Conservation (phyloP, 306 rosid species). For the Arachis hypogaea region DNA sequence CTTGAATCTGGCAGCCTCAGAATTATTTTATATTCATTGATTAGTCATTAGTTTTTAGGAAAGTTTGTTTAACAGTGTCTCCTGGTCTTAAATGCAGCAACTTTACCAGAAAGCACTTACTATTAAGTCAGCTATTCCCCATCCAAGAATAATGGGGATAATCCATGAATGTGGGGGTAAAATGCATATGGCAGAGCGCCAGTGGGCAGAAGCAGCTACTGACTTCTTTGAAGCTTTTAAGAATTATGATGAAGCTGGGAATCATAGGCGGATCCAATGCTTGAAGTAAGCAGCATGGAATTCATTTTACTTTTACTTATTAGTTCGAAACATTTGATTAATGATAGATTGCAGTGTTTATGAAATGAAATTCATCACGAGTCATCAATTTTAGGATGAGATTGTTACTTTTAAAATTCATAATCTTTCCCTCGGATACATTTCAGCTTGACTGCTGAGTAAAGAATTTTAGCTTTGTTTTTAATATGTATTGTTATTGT, state of each 20-base stretch:
- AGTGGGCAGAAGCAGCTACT: slow-evolving; percentile 98
- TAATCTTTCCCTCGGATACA: slow-evolving; percentile 28
- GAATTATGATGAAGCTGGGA: slow-evolving; percentile 97
- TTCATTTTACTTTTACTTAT: slow-evolving; percentile 24
- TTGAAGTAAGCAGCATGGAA: slow-evolving; percentile 61
- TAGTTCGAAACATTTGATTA: slow-evolving; percentile 29
- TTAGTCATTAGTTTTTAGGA: not conserved
- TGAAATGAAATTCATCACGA: slow-evolving; percentile 6
- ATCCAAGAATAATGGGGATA: slow-evolving; percentile 98
- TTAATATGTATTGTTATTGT: slow-evolving; percentile 23
- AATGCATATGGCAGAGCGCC: slow-evolving; percentile 99
- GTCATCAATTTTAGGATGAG: slow-evolving; percentile 19
- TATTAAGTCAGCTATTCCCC: slow-evolving; percentile 97
- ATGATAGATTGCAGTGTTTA: slow-evolving; percentile 4
- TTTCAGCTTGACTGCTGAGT: slow-evolving; percentile 10
- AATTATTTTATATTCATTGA: not conserved
- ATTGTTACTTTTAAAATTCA: slow-evolving; percentile 23
- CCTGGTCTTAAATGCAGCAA: slow-evolving; percentile 70
- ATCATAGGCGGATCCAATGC: slow-evolving; percentile 97
- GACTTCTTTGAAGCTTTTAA: slow-evolving; percentile 98
- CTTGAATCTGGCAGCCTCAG: not conserved
- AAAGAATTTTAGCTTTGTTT: slow-evolving; percentile 24
- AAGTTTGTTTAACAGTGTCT: slow-evolving; percentile 37
- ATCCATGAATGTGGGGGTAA: slow-evolving; percentile 99
- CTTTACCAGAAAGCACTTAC: slow-evolving; percentile 96